Conservation (phyloP, 768 basidiomycete genomes). For the Mycena indigotica region DNA sequence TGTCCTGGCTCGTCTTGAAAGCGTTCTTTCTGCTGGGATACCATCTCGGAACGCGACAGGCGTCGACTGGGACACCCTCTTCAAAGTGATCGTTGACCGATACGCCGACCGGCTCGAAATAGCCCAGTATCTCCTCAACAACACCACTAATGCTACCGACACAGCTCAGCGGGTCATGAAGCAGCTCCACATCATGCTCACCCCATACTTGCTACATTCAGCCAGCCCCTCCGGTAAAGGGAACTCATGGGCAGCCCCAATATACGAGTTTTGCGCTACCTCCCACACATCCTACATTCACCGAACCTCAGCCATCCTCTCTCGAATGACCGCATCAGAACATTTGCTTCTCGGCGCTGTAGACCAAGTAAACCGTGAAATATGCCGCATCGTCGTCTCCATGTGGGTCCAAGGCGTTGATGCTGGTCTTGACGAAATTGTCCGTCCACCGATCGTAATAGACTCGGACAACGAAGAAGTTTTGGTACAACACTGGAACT, state of each 20-base stretch:
- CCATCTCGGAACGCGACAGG: conserved; percentile 28
- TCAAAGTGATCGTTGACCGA: conserved; percentile 42
- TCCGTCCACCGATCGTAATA: background rate
- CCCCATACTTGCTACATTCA: conserved; percentile 32
- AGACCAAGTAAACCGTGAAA: conserved; percentile 24
- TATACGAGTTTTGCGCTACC: conserved; percentile 35
- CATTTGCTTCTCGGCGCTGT: conserved; percentile 21
- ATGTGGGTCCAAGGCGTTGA: conserved; percentile 25
- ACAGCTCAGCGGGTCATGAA: conserved; percentile 28
- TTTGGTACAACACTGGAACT: conserved; percentile 18
- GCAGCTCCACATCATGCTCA: conserved; percentile 34
- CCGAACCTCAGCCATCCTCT: conserved; percentile 12
- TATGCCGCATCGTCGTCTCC: conserved; percentile 21
- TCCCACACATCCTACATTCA: conserved; percentile 34
- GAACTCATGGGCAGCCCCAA: conserved; percentile 38
- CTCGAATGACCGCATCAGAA: conserved; percentile 21
- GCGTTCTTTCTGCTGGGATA: conserved; percentile 21
- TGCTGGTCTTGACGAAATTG: conserved; percentile 19
- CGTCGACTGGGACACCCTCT: conserved; percentile 45
- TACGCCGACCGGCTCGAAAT: conserved; percentile 45
- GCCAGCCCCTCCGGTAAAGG: conserved; percentile 10
- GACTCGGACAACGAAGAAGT: conserved; percentile 7
- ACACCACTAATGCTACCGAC: conserved; percentile 13
- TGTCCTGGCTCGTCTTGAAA: conserved; percentile 30
- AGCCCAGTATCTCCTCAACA: conserved; percentile 38